Evolutionary conservation across 345 rosid genomes (phyloP).

Genomic region (Hypericum androsaemum): DNA sequence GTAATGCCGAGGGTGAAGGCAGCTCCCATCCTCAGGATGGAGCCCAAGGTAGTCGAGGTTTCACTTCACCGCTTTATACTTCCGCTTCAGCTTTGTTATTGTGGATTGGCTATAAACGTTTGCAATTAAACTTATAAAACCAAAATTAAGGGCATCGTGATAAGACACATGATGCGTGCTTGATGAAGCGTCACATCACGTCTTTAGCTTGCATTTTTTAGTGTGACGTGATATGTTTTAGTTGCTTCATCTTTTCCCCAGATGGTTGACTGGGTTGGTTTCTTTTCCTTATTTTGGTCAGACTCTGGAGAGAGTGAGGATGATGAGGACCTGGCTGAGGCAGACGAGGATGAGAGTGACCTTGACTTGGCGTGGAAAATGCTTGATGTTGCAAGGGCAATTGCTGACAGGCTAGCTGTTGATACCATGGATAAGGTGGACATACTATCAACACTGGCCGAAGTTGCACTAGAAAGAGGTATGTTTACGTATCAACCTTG

Average conservation of each 20-base stretch:
- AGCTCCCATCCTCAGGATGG: constrained; percentile 41
- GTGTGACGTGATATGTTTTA: no score
- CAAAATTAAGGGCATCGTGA: no score
- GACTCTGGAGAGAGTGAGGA: constrained; percentile 46
- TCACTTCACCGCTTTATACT: no score
- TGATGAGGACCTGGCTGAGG: constrained; percentile 51
- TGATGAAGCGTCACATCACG: no score
- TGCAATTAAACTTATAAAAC: no score
- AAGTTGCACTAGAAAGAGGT: constrained; percentile 93
- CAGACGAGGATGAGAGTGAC: constrained; percentile 87
- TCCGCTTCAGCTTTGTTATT: no score
- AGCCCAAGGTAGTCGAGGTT: constrained; percentile 24
- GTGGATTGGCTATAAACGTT: no score
- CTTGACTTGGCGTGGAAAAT: constrained; percentile 94
- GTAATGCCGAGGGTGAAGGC: constrained; percentile 37
- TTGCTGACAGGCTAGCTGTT: constrained; percentile 50
- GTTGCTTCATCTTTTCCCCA: no score
- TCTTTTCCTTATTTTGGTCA: constrained; percentile 11
- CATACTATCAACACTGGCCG: constrained; percentile 67
- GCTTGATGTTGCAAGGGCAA: constrained; percentile 86
- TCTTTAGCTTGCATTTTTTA: no score
- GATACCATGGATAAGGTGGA: constrained; percentile 82
- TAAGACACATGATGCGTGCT: no score
- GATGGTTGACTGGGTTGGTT: background rate
- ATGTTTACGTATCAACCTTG: constrained; percentile 11